Base-by-base conservation (phyloP, 805 yeast species). In the Ogataea polymorpha region DNA sequence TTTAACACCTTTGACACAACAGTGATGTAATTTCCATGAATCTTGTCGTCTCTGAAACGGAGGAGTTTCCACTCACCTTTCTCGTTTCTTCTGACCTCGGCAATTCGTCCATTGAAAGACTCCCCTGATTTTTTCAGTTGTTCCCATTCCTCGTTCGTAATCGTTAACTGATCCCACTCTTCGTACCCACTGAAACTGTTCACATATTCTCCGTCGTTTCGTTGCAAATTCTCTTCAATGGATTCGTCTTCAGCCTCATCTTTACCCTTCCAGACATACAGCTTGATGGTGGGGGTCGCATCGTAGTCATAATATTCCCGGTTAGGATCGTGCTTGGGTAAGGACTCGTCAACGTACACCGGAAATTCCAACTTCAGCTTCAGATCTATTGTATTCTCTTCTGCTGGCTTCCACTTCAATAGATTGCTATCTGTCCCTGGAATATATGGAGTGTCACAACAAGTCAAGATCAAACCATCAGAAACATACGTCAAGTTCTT, bases 321-420 rank as follows among this genome's bases (percentile, higher is more conserved):
- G 45, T 77, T 80, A 1, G 85, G 81, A 58, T 81, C 83, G 46
- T 79, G 77, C 30, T 78, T 77, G 31, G 79, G 80, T 54, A 82
- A 66, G 41, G 80, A 86, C 5, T 75, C 75, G 58, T 85, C 91
- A 33, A 73, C 73, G 51, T 51, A 79, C 7, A 63, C 51, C 13
- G 80, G 77, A 53, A 86, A 86, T 25, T 73, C 72, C 44, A 88
- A 62, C 24, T 72, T 71, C 45, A 93, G 62, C 58, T 81, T 81
- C 64, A 87, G 93, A 63, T 93, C 99, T 32, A 95, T 78, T 0
- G 97, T 84, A 54, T 93, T 95, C 62, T 91, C 99, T 48, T 86
- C 86, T 10, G 95, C 87, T 2, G 99, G 98, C 58, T 93, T 93
- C 99, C 99, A 93, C 64, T 95, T 93, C 41, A 93, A 66, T 36